phyloP scores from a whole-genome alignment of 2,329 filamentous ascomycete genomes.

The Seiridium cupressi region DNA sequence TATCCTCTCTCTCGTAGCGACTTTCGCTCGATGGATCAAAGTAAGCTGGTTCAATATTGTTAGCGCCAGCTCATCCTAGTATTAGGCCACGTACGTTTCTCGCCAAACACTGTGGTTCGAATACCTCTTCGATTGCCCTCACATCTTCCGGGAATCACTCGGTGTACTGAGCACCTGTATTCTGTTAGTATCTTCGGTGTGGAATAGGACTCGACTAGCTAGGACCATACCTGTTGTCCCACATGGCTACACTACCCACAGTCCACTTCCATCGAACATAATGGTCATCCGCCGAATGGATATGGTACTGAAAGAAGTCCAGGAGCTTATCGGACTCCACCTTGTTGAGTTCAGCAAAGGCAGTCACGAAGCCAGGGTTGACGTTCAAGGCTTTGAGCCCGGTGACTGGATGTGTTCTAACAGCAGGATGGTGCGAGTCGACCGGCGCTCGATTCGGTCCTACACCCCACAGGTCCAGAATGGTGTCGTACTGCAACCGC shows the following conservation, averaged over 20 bases:
- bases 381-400: slow-evolving; percentile 44
- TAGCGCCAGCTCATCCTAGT: slow-evolving; percentile 10
- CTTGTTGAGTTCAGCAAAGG: slow-evolving; percentile 48
- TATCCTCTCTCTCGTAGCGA: slow-evolving; percentile 12
- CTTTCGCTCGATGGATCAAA: slow-evolving; percentile 19
- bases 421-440: slow-evolving; percentile 45
- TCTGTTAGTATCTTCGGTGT: not conserved
- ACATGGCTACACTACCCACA: slow-evolving; percentile 47
- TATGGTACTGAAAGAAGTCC: slow-evolving; percentile 43
- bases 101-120: slow-evolving; percentile 41
- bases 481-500: slow-evolving; percentile 44
- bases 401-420: slow-evolving; percentile 47
- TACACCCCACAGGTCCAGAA: slow-evolving; percentile 40
- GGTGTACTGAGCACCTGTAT: slow-evolving; percentile 32
- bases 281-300: slow-evolving; percentile 49
- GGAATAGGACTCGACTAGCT: not conserved
- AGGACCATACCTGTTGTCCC: slow-evolving; percentile 43
- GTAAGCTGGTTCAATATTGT: not conserved
- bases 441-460: slow-evolving; percentile 42
- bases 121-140: slow-evolving; percentile 34
- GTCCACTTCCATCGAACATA: slow-evolving; percentile 49
- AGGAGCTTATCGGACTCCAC: slow-evolving; percentile 44
- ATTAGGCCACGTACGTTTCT: slow-evolving; percentile 34
- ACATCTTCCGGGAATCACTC: slow-evolving; percentile 40
- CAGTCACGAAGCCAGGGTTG: slow-evolving; percentile 44